Conservation (phyloP, 148 eudicot genomes). For the Dianthus caryophyllus region DNA sequence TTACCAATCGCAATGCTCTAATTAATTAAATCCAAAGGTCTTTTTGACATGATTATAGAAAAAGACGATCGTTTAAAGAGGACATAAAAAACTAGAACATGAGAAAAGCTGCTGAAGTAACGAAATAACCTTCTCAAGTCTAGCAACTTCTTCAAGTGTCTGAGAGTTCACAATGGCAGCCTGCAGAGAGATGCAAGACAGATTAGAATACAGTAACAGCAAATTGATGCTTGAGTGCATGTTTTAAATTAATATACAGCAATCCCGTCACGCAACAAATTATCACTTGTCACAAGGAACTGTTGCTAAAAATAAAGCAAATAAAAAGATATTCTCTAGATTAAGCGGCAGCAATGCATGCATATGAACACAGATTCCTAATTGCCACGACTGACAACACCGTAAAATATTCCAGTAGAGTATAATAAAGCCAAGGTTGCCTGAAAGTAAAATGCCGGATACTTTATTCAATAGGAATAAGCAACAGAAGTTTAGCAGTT, state of each 20-base stretch:
- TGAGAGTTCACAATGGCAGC: slow-evolving; percentile 98
- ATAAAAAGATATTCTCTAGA: neutral
- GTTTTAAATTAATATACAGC: neutral
- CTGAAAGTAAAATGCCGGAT: too few species aligned
- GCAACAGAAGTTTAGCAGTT: too few species aligned
- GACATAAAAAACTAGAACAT: neutral
- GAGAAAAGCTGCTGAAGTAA: neutral
- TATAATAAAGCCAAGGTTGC: too few species aligned
- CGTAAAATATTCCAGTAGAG: neutral
- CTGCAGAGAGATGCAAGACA: slow-evolving; percentile 38
- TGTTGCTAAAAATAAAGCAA: neutral
- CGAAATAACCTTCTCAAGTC: slow-evolving; percentile 82
- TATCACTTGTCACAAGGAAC: neutral
- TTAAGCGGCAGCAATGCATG: neutral
- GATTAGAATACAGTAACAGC: neutral
- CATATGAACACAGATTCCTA: neutral
- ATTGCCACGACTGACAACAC: too few species aligned
- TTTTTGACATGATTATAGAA: neutral
- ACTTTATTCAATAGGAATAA: too few species aligned
- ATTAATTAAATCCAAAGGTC: neutral
- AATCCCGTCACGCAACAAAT: neutral
- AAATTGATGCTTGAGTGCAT: too few species aligned
- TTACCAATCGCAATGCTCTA: neutral
- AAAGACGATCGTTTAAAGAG: neutral
- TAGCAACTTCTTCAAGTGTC: slow-evolving; percentile 98